Base-by-base conservation (phyloP, 1,284 basidiomycete species). In the Stereum hirsutum region DNA sequence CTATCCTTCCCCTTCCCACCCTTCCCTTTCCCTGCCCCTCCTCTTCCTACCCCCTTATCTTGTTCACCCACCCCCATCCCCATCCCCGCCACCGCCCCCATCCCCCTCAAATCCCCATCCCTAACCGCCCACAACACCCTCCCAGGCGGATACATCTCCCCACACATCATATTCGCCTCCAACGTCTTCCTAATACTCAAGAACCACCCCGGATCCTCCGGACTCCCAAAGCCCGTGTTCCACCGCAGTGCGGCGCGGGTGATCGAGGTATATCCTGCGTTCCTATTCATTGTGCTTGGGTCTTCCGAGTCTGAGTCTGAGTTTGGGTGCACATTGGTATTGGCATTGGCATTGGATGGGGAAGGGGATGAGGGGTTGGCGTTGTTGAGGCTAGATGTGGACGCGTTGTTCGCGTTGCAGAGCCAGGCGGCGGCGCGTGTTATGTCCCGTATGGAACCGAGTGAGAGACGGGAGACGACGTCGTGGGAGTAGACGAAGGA, bases 401-500 rank as follows among this genome's bases (percentile, higher is more conserved):
- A n/a, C n/a, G n/a, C n/a, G n/a, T n/a, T n/a, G 53, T 74, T 75
- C 30, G 73, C 82, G 51, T 86, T 80, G 55, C 85, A 89, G 17
- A 91, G 63, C 87, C 86, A 89, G 44, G 78, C 69, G 2, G 78
- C 76, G 4, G 81, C 83, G 42, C 84, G 81, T 39, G 75, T 78
- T 30, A 91, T 72, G 56, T 91, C 87, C 17, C 80, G 73, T 17
- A 91, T 75, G 38, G 84, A 77, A 2, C 87, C 88, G 4, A 91
- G 66, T 2, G 83, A 87, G 2, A 92, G 66, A 14, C 89, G 73
- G 2, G 83, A 78, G 8, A 92, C 83, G 40, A 89, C 70, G 51
- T 92, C 89, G 56, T 87, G 81, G 4, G 85, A 88, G 59, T 89
- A 84, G 1, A 88, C 77, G 51, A 89, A 84, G 4, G 84, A 88